A percentile compares a stretch with the other conserved stretches of the same genome.
phyloP scores from a whole-genome alignment of 2,329 filamentous ascomycete genomes.

The Aureobasidium leucospermi region DNA sequence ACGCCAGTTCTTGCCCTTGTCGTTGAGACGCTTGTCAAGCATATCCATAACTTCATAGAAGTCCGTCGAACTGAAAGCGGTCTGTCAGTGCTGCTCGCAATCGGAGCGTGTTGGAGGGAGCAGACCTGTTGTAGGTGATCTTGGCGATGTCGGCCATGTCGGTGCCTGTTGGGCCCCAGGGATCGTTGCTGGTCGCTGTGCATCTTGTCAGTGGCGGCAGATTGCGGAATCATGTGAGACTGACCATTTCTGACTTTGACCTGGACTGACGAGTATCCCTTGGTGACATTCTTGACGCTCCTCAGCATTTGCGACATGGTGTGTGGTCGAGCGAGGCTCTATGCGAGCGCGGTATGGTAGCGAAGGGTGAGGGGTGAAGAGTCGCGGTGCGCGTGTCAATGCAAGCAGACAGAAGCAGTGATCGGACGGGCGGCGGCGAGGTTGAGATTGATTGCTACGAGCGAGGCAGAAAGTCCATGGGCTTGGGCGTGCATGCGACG shows the following conservation, averaged over 20 bases:
- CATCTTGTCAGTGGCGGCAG: background rate
- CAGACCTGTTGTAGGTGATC: conserved; percentile 95
- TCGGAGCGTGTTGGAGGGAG: background rate
- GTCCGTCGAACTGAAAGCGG: conserved; percentile 66
- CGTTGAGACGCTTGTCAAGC: conserved; percentile 95
- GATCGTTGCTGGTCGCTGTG: conserved; percentile 92
- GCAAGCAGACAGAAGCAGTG: background rate
- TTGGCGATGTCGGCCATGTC: conserved; percentile 99
- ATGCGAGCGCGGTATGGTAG: background rate
- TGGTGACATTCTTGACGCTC: conserved; percentile 98
- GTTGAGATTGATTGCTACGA: background rate
- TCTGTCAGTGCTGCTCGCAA: conserved; percentile 4
- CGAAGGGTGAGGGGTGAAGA: background rate
- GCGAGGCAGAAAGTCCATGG: background rate
- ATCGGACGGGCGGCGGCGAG: background rate
- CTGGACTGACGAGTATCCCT: conserved; percentile 93
- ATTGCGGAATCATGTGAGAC: conserved; percentile 30
- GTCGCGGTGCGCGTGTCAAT: background rate
- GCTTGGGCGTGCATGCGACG: background rate
- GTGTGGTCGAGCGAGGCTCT: conserved; percentile 1
- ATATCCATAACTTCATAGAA: conserved; percentile 99
- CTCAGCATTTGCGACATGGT: conserved; percentile 93
- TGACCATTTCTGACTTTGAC: conserved; percentile 97
- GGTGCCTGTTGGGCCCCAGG: conserved; percentile 94
- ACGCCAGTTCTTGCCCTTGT: conserved; percentile 99